Evolutionary conservation across 75 land plant genomes (phyloP).

Genomic region (Pinus taeda): DNA sequence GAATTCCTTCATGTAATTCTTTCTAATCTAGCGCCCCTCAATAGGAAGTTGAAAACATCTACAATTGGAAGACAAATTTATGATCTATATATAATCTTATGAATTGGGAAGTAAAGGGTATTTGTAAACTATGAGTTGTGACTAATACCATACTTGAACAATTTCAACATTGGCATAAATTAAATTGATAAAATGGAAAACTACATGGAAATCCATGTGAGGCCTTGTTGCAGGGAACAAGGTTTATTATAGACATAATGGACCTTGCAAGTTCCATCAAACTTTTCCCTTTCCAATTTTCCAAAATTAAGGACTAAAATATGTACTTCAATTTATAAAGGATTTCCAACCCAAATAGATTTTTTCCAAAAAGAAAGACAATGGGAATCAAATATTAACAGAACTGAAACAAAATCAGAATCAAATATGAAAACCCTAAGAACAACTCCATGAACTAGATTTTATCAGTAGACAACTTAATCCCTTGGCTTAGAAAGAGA

Average conservation of each 20-base stretch:
- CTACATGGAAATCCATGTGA: neutral
- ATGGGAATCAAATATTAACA: neutral
- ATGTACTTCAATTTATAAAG: neutral
- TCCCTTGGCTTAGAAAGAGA: neutral
- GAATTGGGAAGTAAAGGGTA: too few relatives aligned
- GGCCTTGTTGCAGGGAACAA: neutral
- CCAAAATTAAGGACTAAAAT: neutral
- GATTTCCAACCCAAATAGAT: constrained; percentile 1
- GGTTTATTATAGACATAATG: neutral
- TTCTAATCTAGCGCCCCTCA: too few relatives aligned
- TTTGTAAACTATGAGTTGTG: too few relatives aligned
- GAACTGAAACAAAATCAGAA: neutral
- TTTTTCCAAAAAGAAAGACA: too few relatives aligned
- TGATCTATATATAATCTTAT: too few relatives aligned
- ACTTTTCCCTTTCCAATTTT: neutral
- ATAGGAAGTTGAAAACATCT: too few relatives aligned
- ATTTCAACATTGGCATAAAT: neutral
- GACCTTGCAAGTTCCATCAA: neutral
- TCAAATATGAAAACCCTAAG: neutral
- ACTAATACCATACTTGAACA: too few relatives aligned
- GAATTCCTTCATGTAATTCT: too few relatives aligned
- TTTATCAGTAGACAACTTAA: neutral
- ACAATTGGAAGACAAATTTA: too few relatives aligned
- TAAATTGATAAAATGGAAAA: neutral
- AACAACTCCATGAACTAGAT: neutral